Base-by-base conservation (phyloP, 352 stramenopile species). In the Phytopythium helicoides region DNA sequence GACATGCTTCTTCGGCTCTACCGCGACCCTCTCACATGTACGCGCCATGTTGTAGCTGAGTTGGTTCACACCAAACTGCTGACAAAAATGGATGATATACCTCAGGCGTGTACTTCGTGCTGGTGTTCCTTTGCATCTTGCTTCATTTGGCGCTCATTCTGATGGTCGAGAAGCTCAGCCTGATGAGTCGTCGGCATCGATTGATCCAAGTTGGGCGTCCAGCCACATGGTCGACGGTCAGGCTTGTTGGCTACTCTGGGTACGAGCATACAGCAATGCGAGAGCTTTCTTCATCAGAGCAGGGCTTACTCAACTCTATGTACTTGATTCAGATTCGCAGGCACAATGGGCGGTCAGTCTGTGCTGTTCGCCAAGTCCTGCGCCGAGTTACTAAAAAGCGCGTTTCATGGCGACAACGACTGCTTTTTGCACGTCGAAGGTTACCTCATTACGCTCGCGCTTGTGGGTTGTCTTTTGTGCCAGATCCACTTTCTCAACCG, bases 321-420 rank as follows among this genome's bases (percentile, higher is more conserved):
- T 18, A 3, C 6, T 38, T 23, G 4, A 10, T 35, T 26, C 28
- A 76, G 66, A 8, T 58, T 91, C 7, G 73, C 83, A 0, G 86
- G 86, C 1, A 94, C 80, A 1, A 76, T 96, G 58, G 86, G 81
- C 36, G 84, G 81, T 0, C 82, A 92, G 52, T 94, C 86, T 0
- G 81, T 94, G 41, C 55, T 96, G 6, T 93, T 94, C 69, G 86
- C 86, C 15, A 96, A 96, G 55, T 94, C 81, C 19, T 81, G 68
- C 9, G 79, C 82, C 0, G 86, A 96, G 44, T 56, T 92, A 18
- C 47, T 94, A n/a, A 92, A 94, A 48, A 64, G 76, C 10, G 68
- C 77, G 0, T 79, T 92, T 26, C 62, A 89, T 11, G 86, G 82
- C 4, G 71, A 89, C 47, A 62, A 70, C 37, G 64, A 53, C 16